A percentile compares a stretch with the other conserved stretches of the same genome.
phyloP scores from a whole-genome alignment of 306 rosid species.

The Elaeagnus macrophylla region DNA sequence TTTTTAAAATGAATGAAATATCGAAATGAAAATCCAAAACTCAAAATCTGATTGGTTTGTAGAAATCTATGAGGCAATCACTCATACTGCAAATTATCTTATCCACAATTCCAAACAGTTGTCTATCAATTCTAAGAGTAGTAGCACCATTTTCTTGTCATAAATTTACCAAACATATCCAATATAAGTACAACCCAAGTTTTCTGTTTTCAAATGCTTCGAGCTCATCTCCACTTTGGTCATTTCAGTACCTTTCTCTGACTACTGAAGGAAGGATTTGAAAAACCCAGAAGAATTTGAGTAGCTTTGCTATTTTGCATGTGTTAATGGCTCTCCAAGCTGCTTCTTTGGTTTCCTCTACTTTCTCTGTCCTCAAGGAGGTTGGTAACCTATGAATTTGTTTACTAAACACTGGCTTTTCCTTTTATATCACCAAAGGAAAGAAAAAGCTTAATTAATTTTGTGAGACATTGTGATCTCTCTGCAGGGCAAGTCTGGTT shows the following conservation, averaged over 20 bases:
- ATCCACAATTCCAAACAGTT: conserved; percentile 36
- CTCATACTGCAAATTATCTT: conserved; percentile 43
- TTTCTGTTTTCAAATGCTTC: conserved; percentile 9
- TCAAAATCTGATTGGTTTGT: conserved; percentile 31
- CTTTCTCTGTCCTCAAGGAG: conserved; percentile 45
- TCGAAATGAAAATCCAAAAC: conserved; percentile 33
- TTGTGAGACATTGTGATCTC: conserved; percentile 12
- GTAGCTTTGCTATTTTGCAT: neutral
- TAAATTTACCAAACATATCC: neutral
- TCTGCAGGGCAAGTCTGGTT: conserved; percentile 59
- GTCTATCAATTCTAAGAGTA: neutral
- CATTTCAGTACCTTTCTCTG: neutral
- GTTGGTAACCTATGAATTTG: conserved; percentile 14
- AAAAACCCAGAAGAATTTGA: no score
- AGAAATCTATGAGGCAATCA: conserved; percentile 29
- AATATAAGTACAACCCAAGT: conserved; percentile 7
- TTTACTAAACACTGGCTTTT: neutral
- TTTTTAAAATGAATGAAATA: conserved; percentile 1
- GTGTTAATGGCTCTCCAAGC: conserved; percentile 45
- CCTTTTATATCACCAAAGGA: no score
- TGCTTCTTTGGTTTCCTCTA: conserved; percentile 45
- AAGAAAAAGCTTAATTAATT: neutral
- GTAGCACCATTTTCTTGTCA: neutral
- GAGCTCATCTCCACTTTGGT: conserved; percentile 5
- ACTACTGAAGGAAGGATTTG: no score